Base-by-base conservation (phyloP, 129 eudicot genomes). In the Artemisia argyi region DNA sequence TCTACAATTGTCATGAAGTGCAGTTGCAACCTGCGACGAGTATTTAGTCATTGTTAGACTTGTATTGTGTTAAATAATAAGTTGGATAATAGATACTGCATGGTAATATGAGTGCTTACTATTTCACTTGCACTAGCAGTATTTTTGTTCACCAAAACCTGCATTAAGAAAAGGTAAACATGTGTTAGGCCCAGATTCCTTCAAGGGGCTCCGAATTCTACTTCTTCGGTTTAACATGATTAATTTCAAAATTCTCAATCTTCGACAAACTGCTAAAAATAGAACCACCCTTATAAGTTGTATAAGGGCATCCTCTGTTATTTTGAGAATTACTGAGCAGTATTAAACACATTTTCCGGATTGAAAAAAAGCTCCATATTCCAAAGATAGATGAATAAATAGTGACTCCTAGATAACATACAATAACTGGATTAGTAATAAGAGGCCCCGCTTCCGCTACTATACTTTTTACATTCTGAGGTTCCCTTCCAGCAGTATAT, bases 91-190 rank as follows among this genome's bases (percentile, higher is more conserved):
- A 39, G 4, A 55, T 47, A n/a, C n/a, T n/a, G 28, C 20, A 39
- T 61, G 46, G 78, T 68, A 32, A 76, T 24, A 47, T 11, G 42
- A 67, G 57, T 69, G 59, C 98, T 87, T 65, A 93, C 98, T 55
- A 93, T 93, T 88, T 93, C 98, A 83, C 98, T 93, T 66, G 98
- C 96, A 77, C 98, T 93, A 57, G 98, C 98, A 12, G 98, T 89
- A 72, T 89, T 93, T 51, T 84, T 86, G 79, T 93, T 93, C 79
- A 93, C 98, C 85, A 93, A 84, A 64, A 93, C 92, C 98, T 93
- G 95, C 84, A 89, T 50, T 13, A 63, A 32, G 68, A 49, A 47
- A 8, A 54, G 47, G 11, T 59, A 46, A 42, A 69, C 16, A 12
- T 2, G 61, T 63, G 17, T 39, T 39, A 39, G 46, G 46, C 10